A percentile compares a stretch with the other conserved stretches of the same genome.
phyloP scores from a whole-genome alignment of 139 green algal species.

The Auxenochlorella pyrenoidosa region DNA sequence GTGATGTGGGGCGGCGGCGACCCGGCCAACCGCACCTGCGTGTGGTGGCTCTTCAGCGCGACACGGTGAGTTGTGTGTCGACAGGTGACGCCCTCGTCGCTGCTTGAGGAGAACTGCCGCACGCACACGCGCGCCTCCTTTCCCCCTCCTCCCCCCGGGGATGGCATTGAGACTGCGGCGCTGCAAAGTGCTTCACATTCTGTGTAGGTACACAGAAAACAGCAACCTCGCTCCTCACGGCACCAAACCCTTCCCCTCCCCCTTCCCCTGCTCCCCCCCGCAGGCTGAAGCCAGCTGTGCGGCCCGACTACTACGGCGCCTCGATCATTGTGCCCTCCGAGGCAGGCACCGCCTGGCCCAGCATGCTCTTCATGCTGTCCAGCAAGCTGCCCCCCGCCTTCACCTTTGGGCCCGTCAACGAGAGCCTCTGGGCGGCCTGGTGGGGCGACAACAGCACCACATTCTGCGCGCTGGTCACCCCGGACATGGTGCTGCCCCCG shows the following conservation, averaged over 20 bases:
- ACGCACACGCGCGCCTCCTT: too few species aligned
- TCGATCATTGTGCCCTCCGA: not conserved
- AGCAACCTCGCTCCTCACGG: too few species aligned
- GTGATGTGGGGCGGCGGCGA: not conserved
- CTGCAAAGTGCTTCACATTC: too few species aligned
- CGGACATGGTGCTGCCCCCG: not conserved
- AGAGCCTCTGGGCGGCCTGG: not conserved
- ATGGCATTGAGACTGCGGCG: too few species aligned
- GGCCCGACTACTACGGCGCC: not conserved
- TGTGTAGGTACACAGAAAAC: too few species aligned
- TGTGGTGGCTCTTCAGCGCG: not conserved
- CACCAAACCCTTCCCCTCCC: too few species aligned
- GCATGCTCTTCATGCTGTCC: not conserved
- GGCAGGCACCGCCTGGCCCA: not conserved
- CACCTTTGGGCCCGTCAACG: not conserved
- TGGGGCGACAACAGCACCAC: not conserved
- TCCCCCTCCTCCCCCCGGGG: too few species aligned
- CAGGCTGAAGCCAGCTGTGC: not conserved
- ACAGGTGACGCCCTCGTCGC: too few species aligned
- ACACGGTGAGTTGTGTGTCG: not conserved
- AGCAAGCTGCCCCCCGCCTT: not conserved
- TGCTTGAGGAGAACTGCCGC: too few species aligned
- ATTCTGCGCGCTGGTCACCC: not conserved
- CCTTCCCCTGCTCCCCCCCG: too few species aligned
- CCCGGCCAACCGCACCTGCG: not conserved